Evolutionary conservation across 139 green algal species (phyloP).

Genomic region (Pleodorina starrii): DNA sequence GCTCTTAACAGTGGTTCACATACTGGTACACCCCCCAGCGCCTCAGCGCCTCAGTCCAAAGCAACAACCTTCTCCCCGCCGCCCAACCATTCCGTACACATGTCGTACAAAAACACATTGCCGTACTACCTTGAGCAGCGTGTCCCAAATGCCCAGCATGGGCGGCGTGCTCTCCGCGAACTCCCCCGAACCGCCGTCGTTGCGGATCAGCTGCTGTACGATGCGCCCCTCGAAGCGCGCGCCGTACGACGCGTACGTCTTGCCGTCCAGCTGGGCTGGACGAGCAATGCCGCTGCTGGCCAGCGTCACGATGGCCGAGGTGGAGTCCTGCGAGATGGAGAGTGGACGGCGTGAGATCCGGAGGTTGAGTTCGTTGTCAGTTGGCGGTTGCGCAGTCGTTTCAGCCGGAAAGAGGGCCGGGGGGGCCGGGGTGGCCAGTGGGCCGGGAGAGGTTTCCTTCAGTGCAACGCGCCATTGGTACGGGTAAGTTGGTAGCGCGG

Average conservation of each 20-base stretch:
- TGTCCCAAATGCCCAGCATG: constrained; percentile 91
- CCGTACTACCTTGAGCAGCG: constrained; percentile 71
- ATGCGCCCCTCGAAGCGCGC: constrained; percentile 82
- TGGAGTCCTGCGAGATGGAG: constrained; percentile 55
- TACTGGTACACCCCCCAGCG: background rate
- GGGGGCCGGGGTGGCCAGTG: too few species aligned
- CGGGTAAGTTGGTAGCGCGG: too few species aligned
- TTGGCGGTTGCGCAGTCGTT: too few species aligned
- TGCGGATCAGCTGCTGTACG: constrained; percentile 81
- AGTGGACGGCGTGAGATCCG: too few species aligned
- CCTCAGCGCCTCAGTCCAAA: background rate
- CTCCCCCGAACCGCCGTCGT: constrained; percentile 85
- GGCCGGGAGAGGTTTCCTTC: too few species aligned
- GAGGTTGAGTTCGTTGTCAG: too few species aligned
- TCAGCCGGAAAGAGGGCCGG: too few species aligned
- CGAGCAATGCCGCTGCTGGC: constrained; percentile 63
- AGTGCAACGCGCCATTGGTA: too few species aligned
- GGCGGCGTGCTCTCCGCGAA: constrained; percentile 79
- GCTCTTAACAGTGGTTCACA: background rate
- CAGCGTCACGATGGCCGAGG: constrained; percentile 85
- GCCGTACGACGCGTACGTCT: constrained; percentile 83
- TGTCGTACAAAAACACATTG: background rate
- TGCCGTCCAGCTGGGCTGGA: constrained; percentile 83
- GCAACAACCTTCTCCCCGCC: background rate
- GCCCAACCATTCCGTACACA: background rate